A percentile compares a stretch with the other conserved stretches of the same genome.
phyloP scores from a whole-genome alignment of 73 alveolate species.

The Effrenium voratum region DNA sequence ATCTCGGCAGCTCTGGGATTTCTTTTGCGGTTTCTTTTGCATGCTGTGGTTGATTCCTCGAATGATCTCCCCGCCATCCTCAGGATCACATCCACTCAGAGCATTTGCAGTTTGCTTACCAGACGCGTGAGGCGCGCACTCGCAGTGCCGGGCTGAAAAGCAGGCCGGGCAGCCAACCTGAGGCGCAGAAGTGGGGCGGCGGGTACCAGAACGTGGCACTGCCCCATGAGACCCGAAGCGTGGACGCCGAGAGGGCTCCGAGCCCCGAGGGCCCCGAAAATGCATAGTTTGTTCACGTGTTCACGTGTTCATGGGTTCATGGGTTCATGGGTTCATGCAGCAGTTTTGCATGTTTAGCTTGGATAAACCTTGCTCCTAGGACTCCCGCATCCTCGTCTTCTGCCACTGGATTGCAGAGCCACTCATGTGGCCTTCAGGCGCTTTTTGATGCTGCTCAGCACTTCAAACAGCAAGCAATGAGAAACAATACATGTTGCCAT shows the following conservation, averaged over 20 bases:
- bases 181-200: too few relatives aligned
- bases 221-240: too few relatives aligned
- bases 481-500: neutral
- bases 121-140: neutral
- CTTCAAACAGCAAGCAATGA: neutral
- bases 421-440: conserved; percentile 35
- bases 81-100: conserved; percentile 3
- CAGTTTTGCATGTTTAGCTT: neutral
- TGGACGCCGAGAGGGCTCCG: too few relatives aligned
- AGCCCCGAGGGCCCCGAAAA: too few relatives aligned
- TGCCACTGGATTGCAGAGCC: conserved; percentile 70
- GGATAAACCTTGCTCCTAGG: neutral
- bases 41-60: neutral
- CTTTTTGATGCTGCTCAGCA: neutral
- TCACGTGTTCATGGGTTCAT: neutral
- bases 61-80: neutral
- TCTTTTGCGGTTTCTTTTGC: neutral
- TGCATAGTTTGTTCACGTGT: neutral
- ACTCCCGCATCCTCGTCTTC: neutral
- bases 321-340: too few relatives aligned
- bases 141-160: too few relatives aligned
- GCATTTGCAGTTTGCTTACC: conserved; percentile 13
- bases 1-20: neutral
- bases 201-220: too few relatives aligned
- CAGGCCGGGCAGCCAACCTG: too few relatives aligned